phyloP scores from a whole-genome alignment of 805 yeast species.

The Candida caryicola region DNA sequence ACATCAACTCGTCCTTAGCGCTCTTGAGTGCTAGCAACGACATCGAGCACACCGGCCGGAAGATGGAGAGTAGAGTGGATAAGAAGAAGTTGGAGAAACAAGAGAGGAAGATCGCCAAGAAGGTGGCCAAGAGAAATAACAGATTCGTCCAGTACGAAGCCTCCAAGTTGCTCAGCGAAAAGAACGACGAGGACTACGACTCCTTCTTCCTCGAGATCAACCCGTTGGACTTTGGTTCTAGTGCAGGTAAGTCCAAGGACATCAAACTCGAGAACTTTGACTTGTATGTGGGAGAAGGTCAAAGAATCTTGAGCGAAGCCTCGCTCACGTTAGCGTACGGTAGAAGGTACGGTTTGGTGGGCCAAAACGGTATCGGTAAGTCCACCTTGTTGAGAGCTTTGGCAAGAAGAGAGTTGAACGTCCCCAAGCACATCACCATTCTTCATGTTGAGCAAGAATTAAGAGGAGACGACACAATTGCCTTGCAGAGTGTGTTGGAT shows the following conservation, averaged over 20 bases:
- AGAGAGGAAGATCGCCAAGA: conserved; percentile 94
- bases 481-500: conserved; percentile 93
- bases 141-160: conserved; percentile 88
- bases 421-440: conserved; percentile 94
- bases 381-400: conserved; percentile 89
- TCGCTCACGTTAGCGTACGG: conserved; percentile 86
- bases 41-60: conserved; percentile 87
- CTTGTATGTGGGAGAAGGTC: conserved; percentile 92
- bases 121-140: conserved; percentile 87
- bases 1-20: conserved; percentile 71
- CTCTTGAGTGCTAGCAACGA: conserved; percentile 76
- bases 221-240: conserved; percentile 80
- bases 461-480: conserved; percentile 86
- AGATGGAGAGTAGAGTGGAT: conserved; percentile 91
- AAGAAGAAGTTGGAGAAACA: conserved; percentile 96
- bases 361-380: conserved; percentile 99
- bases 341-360: conserved; percentile 94
- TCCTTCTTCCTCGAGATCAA: conserved; percentile 92
- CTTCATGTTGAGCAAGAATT: conserved; percentile 97
- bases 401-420: conserved; percentile 87
- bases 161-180: conserved; percentile 75
- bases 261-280: conserved; percentile 91
- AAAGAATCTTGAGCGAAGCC: conserved; percentile 86
- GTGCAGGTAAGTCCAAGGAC: conserved; percentile 96
- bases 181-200: conserved; percentile 76